These are phyloP conservation scores for Solanum gracilifrons DNA, from an alignment of 257 asterid species.

Conservation along the genomic window DNA sequence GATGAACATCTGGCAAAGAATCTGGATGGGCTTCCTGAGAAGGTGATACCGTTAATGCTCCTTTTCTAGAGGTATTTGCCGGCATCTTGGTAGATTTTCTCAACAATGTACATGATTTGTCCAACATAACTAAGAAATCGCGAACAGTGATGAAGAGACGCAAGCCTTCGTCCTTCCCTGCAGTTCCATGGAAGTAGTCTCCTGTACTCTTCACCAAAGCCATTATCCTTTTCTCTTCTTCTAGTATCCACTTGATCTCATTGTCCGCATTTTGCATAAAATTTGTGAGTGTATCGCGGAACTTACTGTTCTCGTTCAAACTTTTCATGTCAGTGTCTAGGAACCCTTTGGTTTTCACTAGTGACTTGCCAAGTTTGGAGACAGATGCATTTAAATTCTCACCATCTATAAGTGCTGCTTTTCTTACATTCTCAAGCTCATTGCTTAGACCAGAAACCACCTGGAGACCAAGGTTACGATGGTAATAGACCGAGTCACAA, in stretches of 20 bases:
- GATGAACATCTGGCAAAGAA: slow-evolving; percentile 28
- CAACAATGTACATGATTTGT: slow-evolving; percentile 50
- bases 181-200: slow-evolving; percentile 75
- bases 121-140: slow-evolving; percentile 66
- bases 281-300: slow-evolving; percentile 21
- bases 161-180: slow-evolving; percentile 61
- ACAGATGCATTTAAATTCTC: slow-evolving; percentile 36
- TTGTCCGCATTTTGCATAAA: slow-evolving; percentile 41
- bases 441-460: slow-evolving; percentile 58
- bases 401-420: slow-evolving; percentile 59
- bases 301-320: slow-evolving; percentile 37
- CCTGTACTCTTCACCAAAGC: slow-evolving; percentile 64
- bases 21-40: slow-evolving; percentile 39
- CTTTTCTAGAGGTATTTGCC: slow-evolving; percentile 25
- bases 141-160: slow-evolving; percentile 58
- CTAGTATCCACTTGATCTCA: slow-evolving; percentile 33
- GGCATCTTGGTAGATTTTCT: slow-evolving; percentile 27
- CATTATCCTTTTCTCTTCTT: slow-evolving; percentile 66
- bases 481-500: slow-evolving; percentile 43
- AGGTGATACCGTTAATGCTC: slow-evolving; percentile 22
- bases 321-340: slow-evolving; percentile 42
- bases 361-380: slow-evolving; percentile 31
- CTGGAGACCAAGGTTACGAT: slow-evolving; percentile 67
- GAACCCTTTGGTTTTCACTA: slow-evolving; percentile 27
- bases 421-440: slow-evolving; percentile 62